Evolutionary conservation across 768 basidiomycete genomes (phyloP).

Genomic region (Flagelloscypha sp.): DNA sequence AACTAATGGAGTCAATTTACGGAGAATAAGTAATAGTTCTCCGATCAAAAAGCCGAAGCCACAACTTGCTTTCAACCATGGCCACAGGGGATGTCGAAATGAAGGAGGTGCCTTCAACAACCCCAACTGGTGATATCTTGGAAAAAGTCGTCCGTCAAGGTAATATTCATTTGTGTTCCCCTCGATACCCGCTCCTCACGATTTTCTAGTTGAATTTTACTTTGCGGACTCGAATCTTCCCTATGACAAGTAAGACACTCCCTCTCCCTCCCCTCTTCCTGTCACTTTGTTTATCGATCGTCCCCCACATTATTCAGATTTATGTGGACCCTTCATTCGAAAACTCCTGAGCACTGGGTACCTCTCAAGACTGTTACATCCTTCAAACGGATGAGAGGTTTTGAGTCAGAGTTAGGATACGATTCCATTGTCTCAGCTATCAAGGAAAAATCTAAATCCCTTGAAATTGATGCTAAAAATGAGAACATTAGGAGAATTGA

Average conservation of each 20-base stretch:
- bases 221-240: constrained; percentile 96
- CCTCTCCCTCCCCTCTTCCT: neutral
- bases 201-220: constrained; percentile 79
- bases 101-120: no score
- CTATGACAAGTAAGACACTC: constrained; percentile 59
- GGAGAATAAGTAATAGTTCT: no score
- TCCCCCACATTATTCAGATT: constrained; percentile 45
- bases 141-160: no score
- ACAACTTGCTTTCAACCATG: no score
- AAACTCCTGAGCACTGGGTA: constrained; percentile 82
- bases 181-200: no score
- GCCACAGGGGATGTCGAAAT: no score
- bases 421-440: constrained; percentile 71
- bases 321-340: constrained; percentile 88
- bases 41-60: no score
- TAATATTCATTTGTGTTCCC: constrained; percentile 14
- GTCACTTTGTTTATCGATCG: neutral
- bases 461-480: constrained; percentile 70
- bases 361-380: constrained; percentile 79
- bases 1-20: no score
- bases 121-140: no score
- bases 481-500: constrained; percentile 66
- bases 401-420: constrained; percentile 41
- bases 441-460: constrained; percentile 27
- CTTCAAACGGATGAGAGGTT: constrained; percentile 92